Evolutionary conservation across 306 rosid genomes (phyloP), one percentile per base, ranked within the genome.

Genomic region (Geum urbanum): DNA sequence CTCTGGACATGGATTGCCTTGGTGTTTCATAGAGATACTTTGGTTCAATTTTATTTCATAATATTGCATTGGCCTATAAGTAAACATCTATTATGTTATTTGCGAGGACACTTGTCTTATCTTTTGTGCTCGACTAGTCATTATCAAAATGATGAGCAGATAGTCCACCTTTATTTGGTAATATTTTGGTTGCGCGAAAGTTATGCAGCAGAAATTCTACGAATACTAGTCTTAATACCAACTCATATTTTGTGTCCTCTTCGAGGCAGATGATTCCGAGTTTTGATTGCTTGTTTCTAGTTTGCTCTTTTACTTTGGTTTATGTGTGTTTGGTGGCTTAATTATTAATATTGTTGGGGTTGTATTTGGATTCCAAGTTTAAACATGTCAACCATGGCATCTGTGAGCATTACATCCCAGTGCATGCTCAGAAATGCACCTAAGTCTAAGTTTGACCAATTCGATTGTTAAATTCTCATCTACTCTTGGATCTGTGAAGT

Each of bases 301-400:
- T 18, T 55, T 35, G 13, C 40, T 53, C 43, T 39, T 47, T 16
- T 43, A 4, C 67, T 11, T 41, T 59, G 45, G 22, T 22, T 27
- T 20, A 10, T 53, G 3, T 54, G 47, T 4, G n/a, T 64, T 35
- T 64, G 47, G n/a, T 7, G 3, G 37, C 37, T 32, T 71, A 19
- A 24, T 72, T 54, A 75, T 56, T 70, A 54, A 43, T 55, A 12
- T 40, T 43, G 39, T 72, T 64, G 40, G 64, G 73, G 16, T 73
- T 49, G n/a, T 58, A 7, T 68, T 19, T 81, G 67, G 68, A 63
- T 73, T 69, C 73, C 73, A 73, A 85, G 86, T 84, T 49, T 24
- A 55, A 73, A 39, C 72, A 84, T 86, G 89, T 72, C 89, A 77
- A 78, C 92, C 81, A 56, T 85, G 87, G 56, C 92, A 61, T 48